Evolutionary conservation across 2,329 filamentous ascomycete species (phyloP).

Genomic region (Nemania bipapillata): DNA sequence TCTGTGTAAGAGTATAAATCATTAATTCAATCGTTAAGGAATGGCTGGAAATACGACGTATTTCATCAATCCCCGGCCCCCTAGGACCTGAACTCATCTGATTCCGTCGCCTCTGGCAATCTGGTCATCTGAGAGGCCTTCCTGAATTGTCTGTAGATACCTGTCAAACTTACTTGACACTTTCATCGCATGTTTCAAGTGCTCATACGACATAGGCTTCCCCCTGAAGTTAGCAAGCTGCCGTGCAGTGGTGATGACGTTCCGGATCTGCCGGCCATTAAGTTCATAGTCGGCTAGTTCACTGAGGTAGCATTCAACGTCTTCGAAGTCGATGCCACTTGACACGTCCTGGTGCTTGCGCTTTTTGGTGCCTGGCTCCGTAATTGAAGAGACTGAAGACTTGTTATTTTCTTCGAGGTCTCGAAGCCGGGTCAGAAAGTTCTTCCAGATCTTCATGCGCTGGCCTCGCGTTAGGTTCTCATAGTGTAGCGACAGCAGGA

Average conservation of each 20-base stretch:
- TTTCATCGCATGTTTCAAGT: conserved; percentile 13
- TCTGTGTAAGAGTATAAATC: too few species aligned
- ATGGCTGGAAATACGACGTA: too few species aligned
- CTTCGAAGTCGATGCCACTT: conserved; percentile 29
- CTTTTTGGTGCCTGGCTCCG: too few species aligned
- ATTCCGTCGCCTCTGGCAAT: conserved; percentile 1
- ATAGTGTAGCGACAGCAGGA: conserved; percentile 41
- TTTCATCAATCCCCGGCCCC: too few species aligned
- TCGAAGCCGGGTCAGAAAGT: conserved; percentile 33
- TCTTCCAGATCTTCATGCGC: conserved; percentile 40
- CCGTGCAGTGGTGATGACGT: conserved; percentile 46
- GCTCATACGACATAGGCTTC: not conserved
- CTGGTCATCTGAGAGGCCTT: not conserved
- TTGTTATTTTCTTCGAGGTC: too few species aligned
- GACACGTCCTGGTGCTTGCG: not conserved
- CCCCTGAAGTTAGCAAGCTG: conserved; percentile 10
- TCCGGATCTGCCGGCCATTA: conserved; percentile 59
- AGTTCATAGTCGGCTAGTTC: conserved; percentile 53
- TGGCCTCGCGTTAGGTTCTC: conserved; percentile 28
- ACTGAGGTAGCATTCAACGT: conserved; percentile 36
- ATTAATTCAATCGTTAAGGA: too few species aligned
- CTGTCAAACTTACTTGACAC: conserved; percentile 12
- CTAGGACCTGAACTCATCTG: too few species aligned
- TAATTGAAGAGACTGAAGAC: too few species aligned
- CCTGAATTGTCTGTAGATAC: conserved; percentile 1